phyloP scores from a whole-genome alignment of 257 asterid species.

The Striga asiatica region DNA sequence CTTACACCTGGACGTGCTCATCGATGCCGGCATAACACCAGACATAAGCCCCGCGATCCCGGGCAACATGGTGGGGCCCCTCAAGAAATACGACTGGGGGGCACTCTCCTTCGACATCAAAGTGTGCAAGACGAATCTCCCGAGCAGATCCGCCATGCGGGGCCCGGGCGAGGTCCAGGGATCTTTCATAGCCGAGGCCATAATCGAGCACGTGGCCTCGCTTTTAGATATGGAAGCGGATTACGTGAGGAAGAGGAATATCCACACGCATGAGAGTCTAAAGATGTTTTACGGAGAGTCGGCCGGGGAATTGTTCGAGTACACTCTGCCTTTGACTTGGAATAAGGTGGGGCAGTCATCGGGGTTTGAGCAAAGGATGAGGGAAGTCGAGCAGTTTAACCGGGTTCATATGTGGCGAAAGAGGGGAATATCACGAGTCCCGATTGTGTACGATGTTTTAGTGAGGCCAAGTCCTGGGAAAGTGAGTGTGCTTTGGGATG shows the following conservation, averaged over 20 bases:
- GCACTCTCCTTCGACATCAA: slow-evolving; percentile 44
- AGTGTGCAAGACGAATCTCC: slow-evolving; percentile 51
- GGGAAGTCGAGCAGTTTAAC: slow-evolving; percentile 33
- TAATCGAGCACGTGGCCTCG: slow-evolving; percentile 52
- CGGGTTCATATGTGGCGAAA: slow-evolving; percentile 35
- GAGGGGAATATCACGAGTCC: slow-evolving; percentile 66
- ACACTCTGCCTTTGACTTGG: slow-evolving; percentile 48
- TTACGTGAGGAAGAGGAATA: slow-evolving; percentile 32
- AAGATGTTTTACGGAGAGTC: slow-evolving; percentile 25
- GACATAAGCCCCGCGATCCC: slow-evolving; percentile 55
- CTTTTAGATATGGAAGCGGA: slow-evolving; percentile 40
- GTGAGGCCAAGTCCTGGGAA: slow-evolving; percentile 45
- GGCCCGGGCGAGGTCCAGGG: slow-evolving; percentile 60
- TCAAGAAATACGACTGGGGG: slow-evolving; percentile 59
- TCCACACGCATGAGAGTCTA: slow-evolving; percentile 52
- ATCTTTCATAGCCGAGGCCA: slow-evolving; percentile 59
- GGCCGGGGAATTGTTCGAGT: slow-evolving; percentile 34
- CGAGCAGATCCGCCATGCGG: slow-evolving; percentile 55
- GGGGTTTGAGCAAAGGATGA: slow-evolving; percentile 23
- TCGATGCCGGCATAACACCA: slow-evolving; percentile 36
- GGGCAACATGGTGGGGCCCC: slow-evolving; percentile 15
- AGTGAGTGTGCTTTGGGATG: slow-evolving; percentile 65
- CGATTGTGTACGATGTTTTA: slow-evolving; percentile 27
- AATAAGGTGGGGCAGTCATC: slow-evolving; percentile 43
- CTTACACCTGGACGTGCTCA: slow-evolving; percentile 40